These are phyloP conservation scores for Kodamaea restingae DNA, from an alignment of 805 yeast species.

Conservation along the genomic window DNA sequence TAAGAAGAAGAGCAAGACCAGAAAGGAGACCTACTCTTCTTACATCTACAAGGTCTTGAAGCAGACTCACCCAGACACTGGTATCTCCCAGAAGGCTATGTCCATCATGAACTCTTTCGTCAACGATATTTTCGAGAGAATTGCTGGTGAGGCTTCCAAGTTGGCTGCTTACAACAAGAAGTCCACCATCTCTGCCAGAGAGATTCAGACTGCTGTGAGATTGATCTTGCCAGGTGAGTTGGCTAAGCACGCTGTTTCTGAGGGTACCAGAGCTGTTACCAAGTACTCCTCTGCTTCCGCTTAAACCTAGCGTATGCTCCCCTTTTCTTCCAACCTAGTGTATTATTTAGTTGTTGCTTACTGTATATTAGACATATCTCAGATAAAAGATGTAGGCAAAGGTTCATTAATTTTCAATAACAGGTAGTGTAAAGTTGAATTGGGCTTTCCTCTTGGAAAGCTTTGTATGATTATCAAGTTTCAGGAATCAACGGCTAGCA, in stretches of 20 bases:
- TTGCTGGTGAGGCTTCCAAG: conserved; percentile 35
- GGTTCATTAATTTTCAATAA: not conserved
- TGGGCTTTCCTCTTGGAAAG: too few species aligned
- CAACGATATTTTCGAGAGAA: conserved; percentile 36
- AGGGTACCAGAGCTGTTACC: conserved; percentile 39
- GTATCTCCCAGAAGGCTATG: conserved; percentile 38
- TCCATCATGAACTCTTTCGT: conserved; percentile 38
- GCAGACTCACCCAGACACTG: conserved; percentile 39
- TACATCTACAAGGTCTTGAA: conserved; percentile 38
- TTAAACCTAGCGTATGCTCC: conserved; percentile 15
- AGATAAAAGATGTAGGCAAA: not conserved
- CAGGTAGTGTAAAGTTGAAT: too few species aligned
- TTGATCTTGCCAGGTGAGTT: conserved; percentile 39
- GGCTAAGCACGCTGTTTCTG: conserved; percentile 39
- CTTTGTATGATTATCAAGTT: too few species aligned
- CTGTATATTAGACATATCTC: conserved; percentile 13
- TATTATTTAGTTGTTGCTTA: conserved; percentile 13
- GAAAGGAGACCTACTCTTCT: conserved; percentile 38
- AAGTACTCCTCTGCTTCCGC: conserved; percentile 37
- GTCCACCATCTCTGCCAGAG: conserved; percentile 38
- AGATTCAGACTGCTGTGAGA: conserved; percentile 36
- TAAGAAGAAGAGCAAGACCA: conserved; percentile 35
- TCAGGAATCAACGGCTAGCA: too few species aligned
- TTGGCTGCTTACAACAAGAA: conserved; percentile 39
- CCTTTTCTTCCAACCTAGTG: conserved; percentile 8